These are phyloP conservation scores for Paraleonurus japonicus DNA, from an alignment of 257 asterid genomes.

Conservation along the genomic window DNA sequence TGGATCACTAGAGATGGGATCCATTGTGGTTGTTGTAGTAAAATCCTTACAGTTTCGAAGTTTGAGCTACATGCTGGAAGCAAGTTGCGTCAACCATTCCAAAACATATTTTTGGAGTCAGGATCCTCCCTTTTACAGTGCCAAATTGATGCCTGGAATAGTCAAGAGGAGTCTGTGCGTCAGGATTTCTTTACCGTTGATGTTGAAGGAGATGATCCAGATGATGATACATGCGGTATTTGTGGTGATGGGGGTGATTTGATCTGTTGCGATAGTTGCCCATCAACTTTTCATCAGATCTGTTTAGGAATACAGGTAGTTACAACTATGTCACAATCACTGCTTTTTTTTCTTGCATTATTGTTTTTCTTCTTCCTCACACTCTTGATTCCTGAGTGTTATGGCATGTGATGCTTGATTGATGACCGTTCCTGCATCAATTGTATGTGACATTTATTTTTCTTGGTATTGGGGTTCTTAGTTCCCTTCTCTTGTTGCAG, in stretches of 20 bases:
- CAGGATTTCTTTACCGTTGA: constrained; percentile 55
- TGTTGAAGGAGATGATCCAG: constrained; percentile 83
- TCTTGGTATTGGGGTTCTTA: constrained; percentile 13
- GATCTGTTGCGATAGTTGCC: constrained; percentile 97
- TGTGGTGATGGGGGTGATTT: constrained; percentile 99
- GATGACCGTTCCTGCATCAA: neutral
- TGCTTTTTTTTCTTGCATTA: neutral
- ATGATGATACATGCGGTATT: constrained; percentile 87
- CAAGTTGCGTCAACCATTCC: constrained; percentile 84
- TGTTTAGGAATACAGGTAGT: constrained; percentile 84
- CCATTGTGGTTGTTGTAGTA: constrained; percentile 98
- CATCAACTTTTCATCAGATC: constrained; percentile 90
- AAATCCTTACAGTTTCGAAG: constrained; percentile 85
- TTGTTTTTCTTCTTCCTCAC: neutral
- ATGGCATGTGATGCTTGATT: constrained; percentile 15
- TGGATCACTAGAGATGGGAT: constrained; percentile 96
- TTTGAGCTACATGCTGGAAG: constrained; percentile 99
- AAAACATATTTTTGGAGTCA: constrained; percentile 76
- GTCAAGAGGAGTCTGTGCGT: constrained; percentile 60
- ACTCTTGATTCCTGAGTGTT: neutral
- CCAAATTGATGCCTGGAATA: constrained; percentile 90
- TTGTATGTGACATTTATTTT: constrained; percentile 5
- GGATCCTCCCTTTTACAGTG: constrained; percentile 85
- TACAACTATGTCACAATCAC: neutral
- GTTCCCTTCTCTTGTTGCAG: constrained; percentile 41